Conservation (phyloP, 371 early-diverging fungal genomes). For the Modicella reniformis region DNA sequence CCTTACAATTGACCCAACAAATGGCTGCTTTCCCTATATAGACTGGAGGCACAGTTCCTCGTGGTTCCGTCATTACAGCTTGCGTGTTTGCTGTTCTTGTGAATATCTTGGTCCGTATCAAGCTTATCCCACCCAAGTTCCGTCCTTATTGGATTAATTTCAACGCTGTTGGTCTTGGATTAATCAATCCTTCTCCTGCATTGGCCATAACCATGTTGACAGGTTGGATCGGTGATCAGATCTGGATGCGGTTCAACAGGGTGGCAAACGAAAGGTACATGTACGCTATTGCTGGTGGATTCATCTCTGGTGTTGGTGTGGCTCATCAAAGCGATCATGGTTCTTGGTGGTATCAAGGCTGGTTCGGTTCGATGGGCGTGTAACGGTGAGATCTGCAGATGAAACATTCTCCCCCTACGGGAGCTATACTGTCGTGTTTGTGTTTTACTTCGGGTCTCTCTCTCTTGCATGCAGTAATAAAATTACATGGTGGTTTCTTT, state of each 20-base stretch:
- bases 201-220: conserved; percentile 70
- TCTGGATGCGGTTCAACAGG: conserved; percentile 64
- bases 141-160: conserved; percentile 68
- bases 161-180: conserved; percentile 76
- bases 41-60: conserved; percentile 54
- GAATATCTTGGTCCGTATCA: conserved; percentile 61
- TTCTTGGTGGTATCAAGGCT: conserved; percentile 72
- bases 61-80: conserved; percentile 61
- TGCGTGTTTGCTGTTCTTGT: conserved; percentile 58
- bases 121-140: conserved; percentile 64
- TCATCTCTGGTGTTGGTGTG: conserved; percentile 74
- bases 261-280: conserved; percentile 59
- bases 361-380: conserved; percentile 32
- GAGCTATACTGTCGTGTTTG: no score
- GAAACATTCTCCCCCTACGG: no score
- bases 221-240: conserved; percentile 63
- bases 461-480: no score
- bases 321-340: no score
- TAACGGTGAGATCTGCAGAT: conserved; percentile 26
- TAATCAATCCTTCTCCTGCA: conserved; percentile 71
- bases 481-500: no score
- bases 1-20: no score
- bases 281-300: conserved; percentile 75
- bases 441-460: no score
- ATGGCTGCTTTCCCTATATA: no score